A percentile compares a stretch with the other conserved stretches of the same genome.
Evolutionary conservation across 352 stramenopile genomes (phyloP).

Genomic region (Globisporangium uncinulatum): DNA sequence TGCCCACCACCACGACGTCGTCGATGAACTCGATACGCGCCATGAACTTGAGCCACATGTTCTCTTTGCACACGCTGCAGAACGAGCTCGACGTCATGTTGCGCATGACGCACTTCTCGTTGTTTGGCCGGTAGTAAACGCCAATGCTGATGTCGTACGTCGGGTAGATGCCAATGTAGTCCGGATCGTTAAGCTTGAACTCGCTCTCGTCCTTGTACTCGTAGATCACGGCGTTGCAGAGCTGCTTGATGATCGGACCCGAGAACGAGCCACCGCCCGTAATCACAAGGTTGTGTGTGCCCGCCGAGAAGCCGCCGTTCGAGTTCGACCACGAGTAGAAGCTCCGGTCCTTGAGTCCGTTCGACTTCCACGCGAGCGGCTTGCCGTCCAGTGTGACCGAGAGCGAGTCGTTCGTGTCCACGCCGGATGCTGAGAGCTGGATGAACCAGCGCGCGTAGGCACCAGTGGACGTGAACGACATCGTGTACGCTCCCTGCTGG

Average conservation of each 20-base stretch:
- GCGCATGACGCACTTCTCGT: too few species aligned
- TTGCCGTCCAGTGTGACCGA: too few species aligned
- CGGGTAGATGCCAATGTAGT: conserved; percentile 28
- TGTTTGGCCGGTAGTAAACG: too few species aligned
- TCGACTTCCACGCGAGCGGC: conserved; percentile 19
- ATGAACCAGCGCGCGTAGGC: too few species aligned
- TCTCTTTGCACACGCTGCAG: too few species aligned
- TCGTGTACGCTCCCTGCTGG: too few species aligned
- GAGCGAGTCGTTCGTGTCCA: too few species aligned
- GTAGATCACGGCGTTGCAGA: conserved; percentile 29
- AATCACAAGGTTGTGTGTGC: conserved; percentile 22
- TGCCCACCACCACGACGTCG: conserved; percentile 14
- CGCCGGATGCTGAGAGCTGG: too few species aligned
- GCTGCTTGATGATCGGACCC: conserved; percentile 26
- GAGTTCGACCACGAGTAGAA: conserved; percentile 24
- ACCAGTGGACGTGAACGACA: too few species aligned
- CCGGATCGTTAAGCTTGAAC: conserved; percentile 16
- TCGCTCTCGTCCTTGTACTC: conserved; percentile 22
- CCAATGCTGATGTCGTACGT: conserved; percentile 27
- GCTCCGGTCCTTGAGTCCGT: conserved; percentile 21
- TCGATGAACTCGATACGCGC: conserved; percentile 30
- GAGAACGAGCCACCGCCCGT: conserved; percentile 17
- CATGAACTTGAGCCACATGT: too few species aligned
- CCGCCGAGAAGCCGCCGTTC: conserved; percentile 15
- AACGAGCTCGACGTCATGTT: too few species aligned